phyloP scores from a whole-genome alignment of 1,284 basidiomycete species.

The Cystobasidiaceae sp. region DNA sequence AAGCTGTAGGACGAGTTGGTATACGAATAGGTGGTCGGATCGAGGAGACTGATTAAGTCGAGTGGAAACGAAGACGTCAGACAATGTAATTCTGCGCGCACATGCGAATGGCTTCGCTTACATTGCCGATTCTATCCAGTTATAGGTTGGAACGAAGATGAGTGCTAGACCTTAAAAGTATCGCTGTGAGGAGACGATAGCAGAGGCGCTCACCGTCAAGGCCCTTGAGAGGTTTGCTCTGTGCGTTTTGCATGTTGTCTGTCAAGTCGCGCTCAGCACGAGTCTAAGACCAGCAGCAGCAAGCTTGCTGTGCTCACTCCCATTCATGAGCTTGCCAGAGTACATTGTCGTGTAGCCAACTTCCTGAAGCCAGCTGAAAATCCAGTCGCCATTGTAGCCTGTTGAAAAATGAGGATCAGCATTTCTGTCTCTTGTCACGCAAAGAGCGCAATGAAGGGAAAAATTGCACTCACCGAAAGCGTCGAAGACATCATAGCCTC shows the following conservation, averaged over 20 bases:
- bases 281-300: background rate
- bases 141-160: no score
- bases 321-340: conserved; percentile 45
- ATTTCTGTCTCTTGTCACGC: no score
- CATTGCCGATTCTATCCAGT: no score
- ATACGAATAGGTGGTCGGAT: conserved; percentile 45
- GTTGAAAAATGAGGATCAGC: background rate
- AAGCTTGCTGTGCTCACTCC: conserved; percentile 38
- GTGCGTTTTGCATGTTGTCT: no score
- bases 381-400: conserved; percentile 36
- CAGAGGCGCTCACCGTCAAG: no score
- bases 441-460: background rate
- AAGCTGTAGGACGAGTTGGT: conserved; percentile 34
- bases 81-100: no score
- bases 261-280: background rate
- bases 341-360: conserved; percentile 44
- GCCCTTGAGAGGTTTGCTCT: no score
- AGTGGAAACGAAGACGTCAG: conserved; percentile 35
- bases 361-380: conserved; percentile 42
- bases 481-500: conserved; percentile 2
- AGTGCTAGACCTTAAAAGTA: no score
- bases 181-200: no score
- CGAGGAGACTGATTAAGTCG: conserved; percentile 44
- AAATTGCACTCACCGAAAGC: background rate
- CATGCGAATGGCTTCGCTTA: no score